Percentiles rank a stretch among this genome's conserved stretches.
These are phyloP conservation scores for Jacaranda mimosifolia DNA, from an alignment of 257 asterid genomes.

Conservation along the genomic window DNA sequence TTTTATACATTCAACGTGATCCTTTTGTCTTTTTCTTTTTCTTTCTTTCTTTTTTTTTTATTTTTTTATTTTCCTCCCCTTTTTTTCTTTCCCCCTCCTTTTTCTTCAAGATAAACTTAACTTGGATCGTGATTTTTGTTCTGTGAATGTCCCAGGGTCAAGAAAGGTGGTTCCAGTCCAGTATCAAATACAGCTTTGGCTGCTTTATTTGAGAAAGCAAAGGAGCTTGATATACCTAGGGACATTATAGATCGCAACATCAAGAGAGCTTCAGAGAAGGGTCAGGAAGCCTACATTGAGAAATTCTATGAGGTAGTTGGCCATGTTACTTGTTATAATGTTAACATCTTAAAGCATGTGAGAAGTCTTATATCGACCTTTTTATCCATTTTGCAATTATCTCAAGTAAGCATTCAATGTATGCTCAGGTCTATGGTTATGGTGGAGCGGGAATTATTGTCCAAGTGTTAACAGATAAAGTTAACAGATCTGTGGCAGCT, in stretches of 20 bases:
- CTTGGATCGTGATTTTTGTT: slow-evolving; percentile 3
- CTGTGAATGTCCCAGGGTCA: slow-evolving; percentile 60
- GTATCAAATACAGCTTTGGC: slow-evolving; percentile 82
- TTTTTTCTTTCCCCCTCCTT: too few species aligned
- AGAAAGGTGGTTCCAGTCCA: slow-evolving; percentile 86
- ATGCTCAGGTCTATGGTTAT: slow-evolving; percentile 80
- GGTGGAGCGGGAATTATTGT: slow-evolving; percentile 93
- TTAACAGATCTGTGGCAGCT: slow-evolving; percentile 78
- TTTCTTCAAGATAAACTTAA: neutral
- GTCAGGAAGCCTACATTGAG: slow-evolving; percentile 85
- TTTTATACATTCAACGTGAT: too few species aligned
- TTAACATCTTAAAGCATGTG: slow-evolving; percentile 14
- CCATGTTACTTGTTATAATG: slow-evolving; percentile 22
- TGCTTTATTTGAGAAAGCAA: slow-evolving; percentile 80
- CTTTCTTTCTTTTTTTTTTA: too few species aligned
- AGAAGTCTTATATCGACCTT: neutral
- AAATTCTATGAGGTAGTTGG: slow-evolving; percentile 80
- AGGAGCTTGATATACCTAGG: slow-evolving; percentile 91
- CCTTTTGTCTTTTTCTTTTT: too few species aligned
- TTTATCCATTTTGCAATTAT: neutral
- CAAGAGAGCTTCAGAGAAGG: slow-evolving; percentile 93
- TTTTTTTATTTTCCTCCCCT: too few species aligned
- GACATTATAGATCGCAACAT: slow-evolving; percentile 88
- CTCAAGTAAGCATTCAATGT: slow-evolving; percentile 5
- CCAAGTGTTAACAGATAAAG: slow-evolving; percentile 86